Base-by-base conservation (phyloP, 129 eudicot species). In the Tanacetum coccineum region DNA sequence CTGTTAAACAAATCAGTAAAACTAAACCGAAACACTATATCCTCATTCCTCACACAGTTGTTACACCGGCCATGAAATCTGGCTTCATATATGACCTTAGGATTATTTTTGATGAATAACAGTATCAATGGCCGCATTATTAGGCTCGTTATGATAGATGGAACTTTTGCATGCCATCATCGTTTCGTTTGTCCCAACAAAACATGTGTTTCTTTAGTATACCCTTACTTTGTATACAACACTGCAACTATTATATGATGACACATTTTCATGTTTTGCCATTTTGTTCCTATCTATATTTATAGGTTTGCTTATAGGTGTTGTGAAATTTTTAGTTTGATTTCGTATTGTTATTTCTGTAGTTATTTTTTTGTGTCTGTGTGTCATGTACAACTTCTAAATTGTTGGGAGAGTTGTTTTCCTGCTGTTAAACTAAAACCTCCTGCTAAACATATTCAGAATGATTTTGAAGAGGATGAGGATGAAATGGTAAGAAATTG, bases 341-440 rank as follows among this genome's bases (percentile, higher is more conserved):
- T 46, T 42, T 18, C 15, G n/a, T n/a, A n/a, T 22, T 18, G 64
- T 47, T 61, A 18, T 36, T 44, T 4, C 20, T 56, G 74, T 40
- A 42, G 22, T 40, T 54, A 19, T 36, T 6, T 36, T 36, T 36
- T 2, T 36, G 6, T 7, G 8, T 36, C 6, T 7, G 42, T 36
- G 8, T 36, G 10, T 36, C 0, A 36, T 36, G 13, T 64, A 22
- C 62, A 36, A 63, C 59, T 44, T 76, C 40, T 58, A 25, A 18
- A 26, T 19, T 59, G 19, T 48, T 22, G 42, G n/a, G 42, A 36
- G 10, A 46, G 26, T 63, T 71, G 25, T 60, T 46, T 58, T 71
- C 44, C 84, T 74, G 95, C 96, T 62, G 81, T 72, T 63, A 88
- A 87, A 79, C 98, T 96, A 50, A 93, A 86, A 81, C 83, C 92